Conservation (phyloP, 108 stramenopile species). For the Skeletonema marinoi region DNA sequence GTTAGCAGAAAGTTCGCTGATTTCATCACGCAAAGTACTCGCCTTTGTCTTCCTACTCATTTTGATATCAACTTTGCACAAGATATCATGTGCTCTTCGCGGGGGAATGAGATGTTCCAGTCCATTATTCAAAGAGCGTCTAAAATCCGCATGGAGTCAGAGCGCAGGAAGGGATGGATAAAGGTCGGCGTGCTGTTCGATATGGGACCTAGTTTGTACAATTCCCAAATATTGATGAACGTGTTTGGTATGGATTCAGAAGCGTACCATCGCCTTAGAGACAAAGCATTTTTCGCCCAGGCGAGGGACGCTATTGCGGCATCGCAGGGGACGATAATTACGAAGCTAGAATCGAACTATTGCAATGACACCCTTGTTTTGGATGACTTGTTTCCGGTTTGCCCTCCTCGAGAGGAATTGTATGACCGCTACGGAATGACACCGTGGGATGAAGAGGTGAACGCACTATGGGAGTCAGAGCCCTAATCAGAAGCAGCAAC, state of each 20-base stretch:
- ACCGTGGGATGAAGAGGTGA: slow-evolving; percentile 12
- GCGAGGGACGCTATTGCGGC: slow-evolving; percentile 3
- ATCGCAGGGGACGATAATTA: slow-evolving; percentile 20
- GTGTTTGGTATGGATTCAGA: slow-evolving; percentile 17
- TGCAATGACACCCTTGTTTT: slow-evolving; percentile 3
- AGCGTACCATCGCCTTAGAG: not conserved
- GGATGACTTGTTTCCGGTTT: not conserved
- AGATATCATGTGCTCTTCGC: slow-evolving; percentile 27
- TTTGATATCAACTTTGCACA: slow-evolving; percentile 38
- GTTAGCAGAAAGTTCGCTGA: slow-evolving; percentile 1
- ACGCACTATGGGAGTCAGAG: slow-evolving; percentile 8
- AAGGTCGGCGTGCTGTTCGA: slow-evolving; percentile 20
- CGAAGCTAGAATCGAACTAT: not conserved
- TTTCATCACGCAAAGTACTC: not conserved
- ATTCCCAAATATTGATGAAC: slow-evolving; percentile 1
- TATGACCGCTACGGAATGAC: slow-evolving; percentile 14
- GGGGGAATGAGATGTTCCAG: slow-evolving; percentile 17
- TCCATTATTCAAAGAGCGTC: slow-evolving; percentile 5
- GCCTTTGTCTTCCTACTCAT: slow-evolving; percentile 23
- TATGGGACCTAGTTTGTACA: slow-evolving; percentile 21
- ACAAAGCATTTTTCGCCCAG: not conserved
- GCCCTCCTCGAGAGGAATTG: not conserved
- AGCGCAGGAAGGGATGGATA: slow-evolving; percentile 25
- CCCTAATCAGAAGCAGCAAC: not conserved
- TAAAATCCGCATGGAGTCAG: slow-evolving; percentile 9